Base-by-base conservation (phyloP, 495 filamentous ascomycete species). In the Aspergillus saccharolyticus region DNA sequence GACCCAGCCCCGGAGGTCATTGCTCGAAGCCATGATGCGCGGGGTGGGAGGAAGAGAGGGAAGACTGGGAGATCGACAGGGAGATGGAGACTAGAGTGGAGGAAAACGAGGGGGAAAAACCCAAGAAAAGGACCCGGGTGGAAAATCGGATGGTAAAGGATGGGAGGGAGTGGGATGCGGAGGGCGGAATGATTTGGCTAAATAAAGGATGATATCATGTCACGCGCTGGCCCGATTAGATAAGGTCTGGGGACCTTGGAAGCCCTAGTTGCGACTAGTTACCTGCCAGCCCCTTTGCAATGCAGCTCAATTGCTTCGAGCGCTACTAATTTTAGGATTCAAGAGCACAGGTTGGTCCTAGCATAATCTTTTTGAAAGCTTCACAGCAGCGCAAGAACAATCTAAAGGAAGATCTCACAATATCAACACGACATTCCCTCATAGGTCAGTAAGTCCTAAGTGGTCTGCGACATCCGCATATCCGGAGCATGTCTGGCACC, bases 1-100 rank as follows among this genome's bases (percentile, higher is more conserved):
- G 47, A 97, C 86, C 94, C 94, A 98, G 56, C 95, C 94, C 61
- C 90, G 83, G 21, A 86, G 84, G 74, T 98, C 93, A 70, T 95
- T 95, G 66, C 83, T 80, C 61, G 81, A 64, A 62, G 68, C 74
- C 76, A 76, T 77, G 65, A 56, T 61, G 54, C 57, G 45, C 4
- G 45, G 61, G 56, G 42, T 55, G 48, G 53, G 47, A 51, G 52
- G 52, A 62, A 19, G 17, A 10, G 24, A 43, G 54, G 54, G 52
- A 53, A 46, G 45, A 18, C 24, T 51, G 59, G 19, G 42, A 21
- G 52, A 54, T 52, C 44, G 44, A 58, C 42, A 30, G 55, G 14
- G 33, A 39, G 33, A 39, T 39, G 33, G 33, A 12, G 46, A 33
- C 53, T 42, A 53, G 54, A 52, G 4, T 4, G 43, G 25, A 44